These are phyloP conservation scores for Schizosaccharomyces versatilis DNA, from an alignment of 1,139 yeast genomes.

Conservation along the genomic window DNA sequence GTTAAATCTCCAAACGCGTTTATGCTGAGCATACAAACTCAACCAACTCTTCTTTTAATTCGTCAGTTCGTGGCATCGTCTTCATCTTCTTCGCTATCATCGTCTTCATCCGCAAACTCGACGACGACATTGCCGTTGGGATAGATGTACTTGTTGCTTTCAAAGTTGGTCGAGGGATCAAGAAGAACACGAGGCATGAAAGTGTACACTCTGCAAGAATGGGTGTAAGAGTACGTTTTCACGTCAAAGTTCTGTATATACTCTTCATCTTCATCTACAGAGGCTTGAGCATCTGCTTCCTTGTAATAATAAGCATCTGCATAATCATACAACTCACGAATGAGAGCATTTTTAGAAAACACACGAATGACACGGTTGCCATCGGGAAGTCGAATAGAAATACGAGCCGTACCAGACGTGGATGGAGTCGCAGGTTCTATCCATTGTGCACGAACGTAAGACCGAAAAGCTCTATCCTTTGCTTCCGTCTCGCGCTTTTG, in stretches of 20 bases:
- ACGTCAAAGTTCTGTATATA: background rate
- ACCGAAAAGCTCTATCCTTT: conserved; percentile 13
- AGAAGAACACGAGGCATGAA: background rate
- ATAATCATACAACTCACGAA: background rate
- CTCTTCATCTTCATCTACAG: background rate
- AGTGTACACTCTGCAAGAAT: background rate
- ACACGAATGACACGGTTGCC: background rate
- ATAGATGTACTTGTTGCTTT: background rate
- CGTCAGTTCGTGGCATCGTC: too few species aligned
- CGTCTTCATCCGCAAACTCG: background rate
- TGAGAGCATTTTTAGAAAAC: background rate
- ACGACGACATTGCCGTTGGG: conserved; percentile 3
- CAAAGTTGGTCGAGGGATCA: background rate
- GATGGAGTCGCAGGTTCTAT: background rate
- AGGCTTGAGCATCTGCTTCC: background rate
- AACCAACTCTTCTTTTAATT: too few species aligned
- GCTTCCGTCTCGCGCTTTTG: conserved; percentile 15
- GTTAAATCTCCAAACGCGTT: too few species aligned
- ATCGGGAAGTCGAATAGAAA: background rate
- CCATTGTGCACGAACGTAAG: conserved; percentile 12
- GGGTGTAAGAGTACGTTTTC: background rate
- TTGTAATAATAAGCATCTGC: background rate
- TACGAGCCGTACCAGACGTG: background rate
- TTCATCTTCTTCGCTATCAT: too few species aligned
- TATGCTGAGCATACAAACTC: too few species aligned